Base-by-base conservation (phyloP, 805 yeast species). In the Lachancea cidri region DNA sequence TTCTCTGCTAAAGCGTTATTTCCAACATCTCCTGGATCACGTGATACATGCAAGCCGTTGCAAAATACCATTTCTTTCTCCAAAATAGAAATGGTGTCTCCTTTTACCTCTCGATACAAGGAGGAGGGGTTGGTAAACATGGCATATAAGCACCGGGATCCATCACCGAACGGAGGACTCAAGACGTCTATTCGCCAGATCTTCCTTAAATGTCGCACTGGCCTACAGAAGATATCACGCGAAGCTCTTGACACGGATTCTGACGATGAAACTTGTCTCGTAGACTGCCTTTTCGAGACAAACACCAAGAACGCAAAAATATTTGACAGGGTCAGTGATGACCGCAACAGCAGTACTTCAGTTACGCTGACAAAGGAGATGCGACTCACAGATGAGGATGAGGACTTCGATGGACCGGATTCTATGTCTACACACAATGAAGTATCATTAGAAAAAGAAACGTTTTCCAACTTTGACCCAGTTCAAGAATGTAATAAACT, bases 271-370 rank as follows among this genome's bases (percentile, higher is more conserved):
- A 2, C 5, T 16, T 19, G 38, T 5, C n/a, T 35, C n/a, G 65
- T 73, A 1, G 72, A 70, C 37, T 77, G 74, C 31, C 58, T 79
- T 9, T 79, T 79, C 52, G 69, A 41, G 7, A 20, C 17, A 14
- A 38, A 17, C 8, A 20, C 32, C 19, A 17, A 29, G 16, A 22
- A 31, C 17, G 25, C n/a, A 22, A 29, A 19, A 19, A 4, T 18
- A 9, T 19, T 6, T 5, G 33, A 32, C 9, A 37, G 36, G 16
- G 14, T 29, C 15, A 34, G 39, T 24, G 43, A 30, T 32, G 36
- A 36, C 24, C 17, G 36, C 17, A 39, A 29, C 33, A 44, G 39
- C 22, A 38, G 38, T 27, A 39, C 39, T 29, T 44, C 38, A 4
- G 36, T 36, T 7, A 22, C 42, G 4, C 34, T 35, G 33, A 41